A percentile compares a stretch with the other conserved stretches of the same genome.
These are phyloP conservation scores for Termitomyces sp. DNA, from an alignment of 768 basidiomycete genomes.

Conservation along the genomic window DNA sequence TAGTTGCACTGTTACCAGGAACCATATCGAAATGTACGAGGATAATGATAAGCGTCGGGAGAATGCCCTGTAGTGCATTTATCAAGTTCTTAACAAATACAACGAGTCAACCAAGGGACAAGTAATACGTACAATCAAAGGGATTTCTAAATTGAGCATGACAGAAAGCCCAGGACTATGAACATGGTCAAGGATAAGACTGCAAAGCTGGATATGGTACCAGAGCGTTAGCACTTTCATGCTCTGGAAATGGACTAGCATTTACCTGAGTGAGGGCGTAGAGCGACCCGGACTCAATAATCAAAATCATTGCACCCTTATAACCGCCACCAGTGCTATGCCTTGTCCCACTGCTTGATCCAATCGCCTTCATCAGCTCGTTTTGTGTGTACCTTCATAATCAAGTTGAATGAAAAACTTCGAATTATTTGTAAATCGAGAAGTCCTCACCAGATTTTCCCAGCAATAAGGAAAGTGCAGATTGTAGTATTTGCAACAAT, in stretches of 20 bases:
- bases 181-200: slow-evolving; percentile 6
- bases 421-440: background rate
- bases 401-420: background rate
- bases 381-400: slow-evolving; percentile 5
- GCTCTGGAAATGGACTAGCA: too few species aligned
- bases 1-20: slow-evolving; percentile 7
- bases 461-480: slow-evolving; percentile 7
- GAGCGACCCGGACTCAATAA: slow-evolving; percentile 9
- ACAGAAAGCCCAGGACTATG: slow-evolving; percentile 3
- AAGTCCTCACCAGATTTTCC: slow-evolving; percentile 6
- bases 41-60: slow-evolving; percentile 10
- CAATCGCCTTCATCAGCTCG: background rate
- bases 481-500: slow-evolving; percentile 8
- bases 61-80: slow-evolving; percentile 14
- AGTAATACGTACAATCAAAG: slow-evolving; percentile 3
- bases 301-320: background rate
- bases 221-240: background rate
- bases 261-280: slow-evolving; percentile 7
- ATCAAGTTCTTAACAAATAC: background rate
- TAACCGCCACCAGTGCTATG: background rate
- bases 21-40: slow-evolving; percentile 10
- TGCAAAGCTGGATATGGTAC: background rate
- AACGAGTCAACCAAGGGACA: background rate
- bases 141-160: slow-evolving; percentile 9
- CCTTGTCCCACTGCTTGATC: background rate